These are phyloP conservation scores for Cylindrotheca closterium DNA, from an alignment of 108 stramenopile species.

Conservation along the genomic window DNA sequence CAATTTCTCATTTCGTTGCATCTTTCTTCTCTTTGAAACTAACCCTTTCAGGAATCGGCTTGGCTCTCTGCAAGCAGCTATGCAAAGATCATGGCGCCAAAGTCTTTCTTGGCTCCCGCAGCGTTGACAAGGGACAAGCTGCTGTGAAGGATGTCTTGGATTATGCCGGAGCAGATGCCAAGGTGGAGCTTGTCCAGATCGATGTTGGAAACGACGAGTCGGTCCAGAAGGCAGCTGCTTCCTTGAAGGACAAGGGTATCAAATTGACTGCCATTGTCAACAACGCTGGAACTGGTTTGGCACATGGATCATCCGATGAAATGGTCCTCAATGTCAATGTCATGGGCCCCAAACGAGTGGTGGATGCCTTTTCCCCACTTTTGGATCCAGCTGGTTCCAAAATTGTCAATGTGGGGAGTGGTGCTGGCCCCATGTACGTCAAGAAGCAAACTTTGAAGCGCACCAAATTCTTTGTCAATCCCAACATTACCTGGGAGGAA, in stretches of 20 bases:
- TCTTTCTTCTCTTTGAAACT: not conserved
- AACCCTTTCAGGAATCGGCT: constrained; percentile 51
- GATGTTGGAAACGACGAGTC: constrained; percentile 46
- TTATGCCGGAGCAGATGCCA: constrained; percentile 28
- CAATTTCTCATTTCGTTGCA: not conserved
- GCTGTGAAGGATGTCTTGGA: constrained; percentile 52
- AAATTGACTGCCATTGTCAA: constrained; percentile 56
- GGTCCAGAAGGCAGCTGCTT: constrained; percentile 39
- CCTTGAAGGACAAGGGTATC: constrained; percentile 22
- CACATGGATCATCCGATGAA: constrained; percentile 1
- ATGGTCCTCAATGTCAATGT: constrained; percentile 55
- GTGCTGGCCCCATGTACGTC: constrained; percentile 46
- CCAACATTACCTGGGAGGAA: constrained; percentile 24
- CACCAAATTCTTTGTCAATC: constrained; percentile 28
- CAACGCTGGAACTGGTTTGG: constrained; percentile 59
- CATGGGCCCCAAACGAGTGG: constrained; percentile 57
- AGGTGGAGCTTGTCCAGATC: constrained; percentile 53
- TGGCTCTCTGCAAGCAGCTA: constrained; percentile 57
- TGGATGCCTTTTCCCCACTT: constrained; percentile 41
- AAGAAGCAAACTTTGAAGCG: not conserved
- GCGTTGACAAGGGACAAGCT: constrained; percentile 29
- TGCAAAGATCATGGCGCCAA: constrained; percentile 48
- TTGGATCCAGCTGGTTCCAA: constrained; percentile 32
- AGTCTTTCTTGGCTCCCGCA: constrained; percentile 52
- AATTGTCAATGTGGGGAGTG: constrained; percentile 65